Evolutionary conservation across 75 land plant genomes (phyloP).

Genomic region (Cupressus sempervirens): DNA sequence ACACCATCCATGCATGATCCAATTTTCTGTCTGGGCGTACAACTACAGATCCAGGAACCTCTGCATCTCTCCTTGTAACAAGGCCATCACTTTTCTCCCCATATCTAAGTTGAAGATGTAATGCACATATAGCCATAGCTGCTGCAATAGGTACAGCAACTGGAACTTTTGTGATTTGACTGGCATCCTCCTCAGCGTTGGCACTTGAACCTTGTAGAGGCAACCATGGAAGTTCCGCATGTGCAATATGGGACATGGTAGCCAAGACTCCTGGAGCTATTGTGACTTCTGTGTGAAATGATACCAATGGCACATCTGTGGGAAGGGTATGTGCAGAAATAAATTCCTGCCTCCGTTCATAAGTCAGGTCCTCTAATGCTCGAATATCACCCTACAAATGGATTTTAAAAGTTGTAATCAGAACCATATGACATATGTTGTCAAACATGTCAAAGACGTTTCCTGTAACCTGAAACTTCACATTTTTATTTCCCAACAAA

Average conservation of each 20-base stretch:
- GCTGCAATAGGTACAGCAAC: slow-evolving; percentile 91
- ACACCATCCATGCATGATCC: slow-evolving; percentile 99
- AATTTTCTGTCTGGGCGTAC: slow-evolving; percentile 75
- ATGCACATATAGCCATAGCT: slow-evolving; percentile 94
- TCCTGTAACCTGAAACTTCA: background rate
- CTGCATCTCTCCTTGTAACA: slow-evolving; percentile 90
- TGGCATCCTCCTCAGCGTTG: slow-evolving; percentile 22
- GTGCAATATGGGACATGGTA: slow-evolving; percentile 89
- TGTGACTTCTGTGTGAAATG: slow-evolving; percentile 90
- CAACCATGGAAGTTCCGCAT: slow-evolving; percentile 85
- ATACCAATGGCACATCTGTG: slow-evolving; percentile 73
- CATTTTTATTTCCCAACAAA: background rate
- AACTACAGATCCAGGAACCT: slow-evolving; percentile 92
- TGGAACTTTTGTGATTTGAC: slow-evolving; percentile 52
- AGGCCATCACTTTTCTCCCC: slow-evolving; percentile 98
- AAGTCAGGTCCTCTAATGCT: slow-evolving; percentile 90
- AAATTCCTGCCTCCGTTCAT: slow-evolving; percentile 79
- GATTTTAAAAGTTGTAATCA: background rate
- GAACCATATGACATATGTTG: background rate
- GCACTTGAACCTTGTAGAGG: slow-evolving; percentile 13
- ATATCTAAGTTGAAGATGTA: slow-evolving; percentile 77
- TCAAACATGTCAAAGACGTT: background rate
- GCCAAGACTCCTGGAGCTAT: slow-evolving; percentile 71
- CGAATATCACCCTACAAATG: slow-evolving; percentile 78
- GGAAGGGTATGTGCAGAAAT: slow-evolving; percentile 68